These are phyloP conservation scores for Cucumis hystrix DNA, from an alignment of 306 rosid species.

Conservation along the genomic window DNA sequence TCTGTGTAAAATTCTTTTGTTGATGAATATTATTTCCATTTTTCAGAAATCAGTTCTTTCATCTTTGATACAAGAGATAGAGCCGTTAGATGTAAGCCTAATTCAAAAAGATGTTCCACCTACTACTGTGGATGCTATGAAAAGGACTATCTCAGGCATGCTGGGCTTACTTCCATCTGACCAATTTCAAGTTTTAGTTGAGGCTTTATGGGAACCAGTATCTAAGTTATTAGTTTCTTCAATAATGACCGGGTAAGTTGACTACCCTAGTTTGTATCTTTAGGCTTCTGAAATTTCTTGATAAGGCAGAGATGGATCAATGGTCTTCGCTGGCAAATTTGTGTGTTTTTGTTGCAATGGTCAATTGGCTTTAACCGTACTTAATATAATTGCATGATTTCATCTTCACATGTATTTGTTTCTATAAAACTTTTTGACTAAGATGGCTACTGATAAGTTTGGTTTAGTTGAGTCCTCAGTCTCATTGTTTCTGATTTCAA, in stretches of 20 bases:
- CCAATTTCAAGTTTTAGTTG: conserved; percentile 72
- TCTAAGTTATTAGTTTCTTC: conserved; percentile 86
- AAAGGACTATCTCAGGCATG: conserved; percentile 92
- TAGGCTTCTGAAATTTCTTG: neutral
- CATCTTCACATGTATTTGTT: neutral
- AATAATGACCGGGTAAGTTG: conserved; percentile 82
- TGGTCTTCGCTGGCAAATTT: neutral
- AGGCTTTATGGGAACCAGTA: conserved; percentile 88
- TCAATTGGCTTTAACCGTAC: neutral
- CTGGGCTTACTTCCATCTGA: conserved; percentile 87
- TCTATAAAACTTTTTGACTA: neutral
- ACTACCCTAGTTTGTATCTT: neutral
- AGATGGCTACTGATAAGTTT: neutral
- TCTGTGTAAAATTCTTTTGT: neutral
- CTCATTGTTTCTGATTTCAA: neutral
- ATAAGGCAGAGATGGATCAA: neutral
- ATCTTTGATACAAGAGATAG: conserved; percentile 77
- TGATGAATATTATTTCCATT: neutral
- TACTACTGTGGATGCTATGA: conserved; percentile 85
- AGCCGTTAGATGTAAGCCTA: conserved; percentile 68
- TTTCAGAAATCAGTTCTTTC: conserved; percentile 58
- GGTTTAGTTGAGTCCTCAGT: neutral
- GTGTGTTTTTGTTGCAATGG: neutral
- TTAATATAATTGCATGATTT: neutral
- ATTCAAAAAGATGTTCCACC: conserved; percentile 87